A percentile compares a stretch with the other conserved stretches of the same genome.
Evolutionary conservation across 345 rosid species (phyloP).

Genomic region (Euphorbia pulcherrima): DNA sequence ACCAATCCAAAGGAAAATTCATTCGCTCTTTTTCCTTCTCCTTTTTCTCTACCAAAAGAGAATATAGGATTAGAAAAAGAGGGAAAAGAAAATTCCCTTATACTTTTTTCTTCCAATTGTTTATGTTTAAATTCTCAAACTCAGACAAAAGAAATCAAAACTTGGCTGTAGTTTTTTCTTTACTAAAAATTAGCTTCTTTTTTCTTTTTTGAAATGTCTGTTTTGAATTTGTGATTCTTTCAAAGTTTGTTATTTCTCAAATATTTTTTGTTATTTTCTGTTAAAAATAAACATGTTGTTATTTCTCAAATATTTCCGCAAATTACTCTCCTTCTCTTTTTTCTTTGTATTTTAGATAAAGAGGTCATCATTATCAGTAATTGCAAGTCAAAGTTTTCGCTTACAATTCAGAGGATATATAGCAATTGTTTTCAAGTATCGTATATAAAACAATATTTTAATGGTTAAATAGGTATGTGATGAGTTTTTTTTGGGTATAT

Average conservation of each 20-base stretch:
- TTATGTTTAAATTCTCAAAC: not conserved
- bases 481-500: no score
- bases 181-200: not conserved
- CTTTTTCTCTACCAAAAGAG: conserved; percentile 11
- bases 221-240: not conserved
- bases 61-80: conserved; percentile 15
- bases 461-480: no score
- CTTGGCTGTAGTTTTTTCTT: not conserved
- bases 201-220: not conserved
- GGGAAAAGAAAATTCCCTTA: not conserved
- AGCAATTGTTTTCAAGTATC: no score
- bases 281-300: no score
- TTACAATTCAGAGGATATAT: no score
- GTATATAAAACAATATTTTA: no score
- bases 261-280: no score
- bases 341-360: not conserved
- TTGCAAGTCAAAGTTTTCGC: not conserved
- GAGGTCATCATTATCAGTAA: not conserved
- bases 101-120: not conserved
- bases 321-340: not conserved
- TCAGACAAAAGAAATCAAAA: not conserved
- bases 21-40: conserved; percentile 2
- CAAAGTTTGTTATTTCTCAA: conserved; percentile 2
- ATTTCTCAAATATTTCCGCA: not conserved
- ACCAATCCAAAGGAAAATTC: not conserved